These are phyloP conservation scores for Wallacemonas sp. DNA, from an alignment of 208 protist genomes.

Conservation along the genomic window DNA sequence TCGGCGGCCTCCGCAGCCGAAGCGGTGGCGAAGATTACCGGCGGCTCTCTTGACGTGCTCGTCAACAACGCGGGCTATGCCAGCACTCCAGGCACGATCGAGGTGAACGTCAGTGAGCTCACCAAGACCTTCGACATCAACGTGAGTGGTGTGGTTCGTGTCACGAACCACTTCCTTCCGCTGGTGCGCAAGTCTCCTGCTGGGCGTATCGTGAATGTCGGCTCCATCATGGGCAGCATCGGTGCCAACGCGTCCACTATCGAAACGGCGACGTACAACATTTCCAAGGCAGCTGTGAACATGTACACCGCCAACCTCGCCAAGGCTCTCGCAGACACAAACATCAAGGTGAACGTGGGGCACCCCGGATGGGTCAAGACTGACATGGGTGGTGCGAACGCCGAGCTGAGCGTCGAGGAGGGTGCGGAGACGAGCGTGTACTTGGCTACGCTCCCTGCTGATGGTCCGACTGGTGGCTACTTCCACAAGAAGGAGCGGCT, in stretches of 20 bases:
- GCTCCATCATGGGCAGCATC: slow-evolving; percentile 67
- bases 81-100: slow-evolving; percentile 1
- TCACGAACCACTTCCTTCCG: slow-evolving; percentile 66
- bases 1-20: slow-evolving; percentile 47
- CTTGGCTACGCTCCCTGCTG: slow-evolving; percentile 62
- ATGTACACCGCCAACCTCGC: slow-evolving; percentile 81
- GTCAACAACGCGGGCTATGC: slow-evolving; percentile 73
- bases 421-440: slow-evolving; percentile 73
- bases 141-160: slow-evolving; percentile 46
- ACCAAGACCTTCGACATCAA: slow-evolving; percentile 58
- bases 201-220: slow-evolving; percentile 74
- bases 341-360: slow-evolving; percentile 61
- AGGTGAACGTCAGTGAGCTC: slow-evolving; percentile 36
- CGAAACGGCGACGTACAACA: slow-evolving; percentile 39
- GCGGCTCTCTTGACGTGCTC: slow-evolving; percentile 52
- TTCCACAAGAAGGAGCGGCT: slow-evolving; percentile 75
- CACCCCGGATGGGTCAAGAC: slow-evolving; percentile 77
- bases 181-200: slow-evolving; percentile 55
- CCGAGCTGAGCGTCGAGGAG: slow-evolving; percentile 43
- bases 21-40: slow-evolving; percentile 31
- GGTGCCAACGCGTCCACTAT: slow-evolving; percentile 14
- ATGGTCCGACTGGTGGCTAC: slow-evolving; percentile 72
- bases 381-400: slow-evolving; percentile 59
- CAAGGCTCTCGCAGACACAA: slow-evolving; percentile 41
- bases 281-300: slow-evolving; percentile 77